Evolutionary conservation across 352 stramenopile genomes (phyloP).

Genomic region (Phytopythium boreale): DNA sequence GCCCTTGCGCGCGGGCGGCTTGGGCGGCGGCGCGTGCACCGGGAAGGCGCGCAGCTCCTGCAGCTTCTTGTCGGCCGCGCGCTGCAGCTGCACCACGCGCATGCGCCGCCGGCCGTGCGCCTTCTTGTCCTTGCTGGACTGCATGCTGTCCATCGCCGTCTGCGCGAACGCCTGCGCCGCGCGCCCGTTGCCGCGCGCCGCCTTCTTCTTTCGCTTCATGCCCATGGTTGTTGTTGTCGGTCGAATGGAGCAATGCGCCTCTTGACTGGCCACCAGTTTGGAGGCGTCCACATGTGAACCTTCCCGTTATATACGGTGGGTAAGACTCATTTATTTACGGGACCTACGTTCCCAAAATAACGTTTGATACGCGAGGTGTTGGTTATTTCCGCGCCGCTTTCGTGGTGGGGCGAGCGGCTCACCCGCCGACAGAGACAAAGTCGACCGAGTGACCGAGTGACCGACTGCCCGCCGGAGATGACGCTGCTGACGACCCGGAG

Average conservation of each 20-base stretch:
- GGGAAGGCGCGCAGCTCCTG: conserved; percentile 61
- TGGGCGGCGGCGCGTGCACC: conserved; percentile 31
- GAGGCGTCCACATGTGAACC: too few species aligned
- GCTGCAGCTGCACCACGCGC: conserved; percentile 81
- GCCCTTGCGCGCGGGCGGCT: conserved; percentile 44
- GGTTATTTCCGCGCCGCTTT: neutral
- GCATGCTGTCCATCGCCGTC: conserved; percentile 51
- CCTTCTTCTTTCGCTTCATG: conserved; percentile 67
- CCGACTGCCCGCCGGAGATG: neutral
- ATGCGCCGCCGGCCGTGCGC: conserved; percentile 63
- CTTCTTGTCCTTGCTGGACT: conserved; percentile 64
- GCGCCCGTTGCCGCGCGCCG: conserved; percentile 32
- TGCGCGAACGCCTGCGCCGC: conserved; percentile 65
- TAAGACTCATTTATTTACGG: too few species aligned
- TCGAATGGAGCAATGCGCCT: too few species aligned
- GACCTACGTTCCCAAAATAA: neutral
- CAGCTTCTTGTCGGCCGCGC: conserved; percentile 66
- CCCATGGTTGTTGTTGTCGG: conserved; percentile 18
- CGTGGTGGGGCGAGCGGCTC: neutral
- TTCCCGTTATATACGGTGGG: too few species aligned
- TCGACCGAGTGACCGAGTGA: neutral
- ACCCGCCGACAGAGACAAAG: neutral
- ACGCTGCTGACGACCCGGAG: conserved; percentile 43
- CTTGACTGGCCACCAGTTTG: neutral
- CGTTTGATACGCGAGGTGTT: neutral